These are phyloP conservation scores for Achlya hypogyna DNA, from an alignment of 352 stramenopile genomes.

Conservation along the genomic window DNA sequence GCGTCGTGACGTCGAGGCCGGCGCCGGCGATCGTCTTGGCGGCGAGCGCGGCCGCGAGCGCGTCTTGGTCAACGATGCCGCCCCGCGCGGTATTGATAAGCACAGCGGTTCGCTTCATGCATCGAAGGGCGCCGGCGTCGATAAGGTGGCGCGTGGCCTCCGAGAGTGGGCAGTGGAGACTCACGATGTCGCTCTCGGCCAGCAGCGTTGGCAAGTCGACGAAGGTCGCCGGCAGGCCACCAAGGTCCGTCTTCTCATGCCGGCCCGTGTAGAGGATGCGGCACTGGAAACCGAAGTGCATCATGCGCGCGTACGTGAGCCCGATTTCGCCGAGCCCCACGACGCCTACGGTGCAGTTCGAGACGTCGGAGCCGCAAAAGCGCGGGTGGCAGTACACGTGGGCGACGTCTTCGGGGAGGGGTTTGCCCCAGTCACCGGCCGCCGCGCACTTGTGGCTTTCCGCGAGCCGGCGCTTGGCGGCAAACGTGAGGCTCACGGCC, in stretches of 20 bases:
- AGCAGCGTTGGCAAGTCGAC: constrained; percentile 68
- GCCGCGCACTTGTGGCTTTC: constrained; percentile 66
- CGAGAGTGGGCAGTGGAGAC: constrained; percentile 77
- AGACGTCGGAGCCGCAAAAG: constrained; percentile 29
- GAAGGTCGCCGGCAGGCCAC: not conserved
- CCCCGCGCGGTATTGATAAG: constrained; percentile 89
- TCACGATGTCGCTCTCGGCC: constrained; percentile 76
- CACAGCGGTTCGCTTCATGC: constrained; percentile 81
- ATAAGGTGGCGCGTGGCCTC: constrained; percentile 63
- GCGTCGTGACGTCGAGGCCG: constrained; percentile 81
- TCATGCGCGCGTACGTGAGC: constrained; percentile 66
- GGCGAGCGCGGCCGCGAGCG: constrained; percentile 38
- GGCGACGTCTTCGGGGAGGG: constrained; percentile 31
- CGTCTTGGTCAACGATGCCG: constrained; percentile 84
- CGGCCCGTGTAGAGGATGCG: constrained; percentile 73
- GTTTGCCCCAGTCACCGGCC: constrained; percentile 62
- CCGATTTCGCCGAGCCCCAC: constrained; percentile 84
- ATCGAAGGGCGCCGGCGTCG: constrained; percentile 47
- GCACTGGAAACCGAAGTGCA: constrained; percentile 74
- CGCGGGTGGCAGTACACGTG: too few species aligned
- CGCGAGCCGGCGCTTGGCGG: constrained; percentile 43
- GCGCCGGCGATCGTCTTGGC: constrained; percentile 40
- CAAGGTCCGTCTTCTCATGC: constrained; percentile 57
- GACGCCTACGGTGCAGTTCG: constrained; percentile 62
- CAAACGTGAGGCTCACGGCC: constrained; percentile 59